Evolutionary conservation across 176 grass and related monocot genomes (phyloP).

Genomic region (Chrysopogon serrulatus): DNA sequence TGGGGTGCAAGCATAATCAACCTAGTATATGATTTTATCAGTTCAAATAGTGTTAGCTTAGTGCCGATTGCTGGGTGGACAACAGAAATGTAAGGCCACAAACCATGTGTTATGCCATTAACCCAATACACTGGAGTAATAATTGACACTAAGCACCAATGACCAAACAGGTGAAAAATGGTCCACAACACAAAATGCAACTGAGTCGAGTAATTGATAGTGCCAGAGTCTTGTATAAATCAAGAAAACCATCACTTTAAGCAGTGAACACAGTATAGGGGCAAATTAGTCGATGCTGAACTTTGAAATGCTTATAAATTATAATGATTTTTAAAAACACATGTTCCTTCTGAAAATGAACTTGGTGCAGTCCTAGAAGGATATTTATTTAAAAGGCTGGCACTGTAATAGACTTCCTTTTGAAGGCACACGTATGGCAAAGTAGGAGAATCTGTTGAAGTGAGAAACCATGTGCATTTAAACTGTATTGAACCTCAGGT

Average conservation of each 20-base stretch:
- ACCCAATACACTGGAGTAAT: neutral
- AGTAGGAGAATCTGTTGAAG: neutral
- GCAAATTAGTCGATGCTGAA: neutral
- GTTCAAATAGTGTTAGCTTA: neutral
- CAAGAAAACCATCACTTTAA: neutral
- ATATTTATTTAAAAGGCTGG: neutral
- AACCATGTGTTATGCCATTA: neutral
- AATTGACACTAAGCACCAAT: neutral
- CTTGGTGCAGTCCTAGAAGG: neutral
- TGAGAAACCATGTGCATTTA: neutral
- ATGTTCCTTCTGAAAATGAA: neutral
- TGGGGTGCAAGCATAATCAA: constrained; percentile 61
- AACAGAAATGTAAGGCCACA: neutral
- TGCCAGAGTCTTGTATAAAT: neutral
- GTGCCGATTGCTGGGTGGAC: neutral
- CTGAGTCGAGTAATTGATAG: neutral
- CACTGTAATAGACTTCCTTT: neutral
- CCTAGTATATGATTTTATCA: constrained; percentile 21
- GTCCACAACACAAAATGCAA: neutral
- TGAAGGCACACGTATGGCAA: neutral
- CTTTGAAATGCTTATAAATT: neutral
- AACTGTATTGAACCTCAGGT: neutral
- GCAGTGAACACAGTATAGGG: neutral
- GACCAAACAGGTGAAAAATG: neutral
- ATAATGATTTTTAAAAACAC: neutral